Evolutionary conservation across 495 filamentous ascomycete genomes (phyloP), one percentile per base, ranked within the genome.

Genomic region (Paragyromitra xinjiangensis): DNA sequence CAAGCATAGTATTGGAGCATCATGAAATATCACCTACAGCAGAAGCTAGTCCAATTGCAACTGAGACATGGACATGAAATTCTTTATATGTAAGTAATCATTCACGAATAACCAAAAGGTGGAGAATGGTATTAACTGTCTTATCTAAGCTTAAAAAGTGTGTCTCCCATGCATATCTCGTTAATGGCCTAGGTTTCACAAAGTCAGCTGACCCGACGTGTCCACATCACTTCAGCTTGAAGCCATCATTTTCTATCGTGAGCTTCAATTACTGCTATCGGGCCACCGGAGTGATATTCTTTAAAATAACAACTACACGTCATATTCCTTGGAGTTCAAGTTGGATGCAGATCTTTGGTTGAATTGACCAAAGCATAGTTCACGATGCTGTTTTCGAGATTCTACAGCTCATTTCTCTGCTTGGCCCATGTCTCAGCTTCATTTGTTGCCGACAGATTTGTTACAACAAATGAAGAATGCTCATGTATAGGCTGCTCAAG

Each of bases 191-290:
- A 59, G 56, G 66, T 69, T 69, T 22, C 66, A 58, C 51, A 58
- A 58, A 39, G 66, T 69, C 66, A 58, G 66, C 50, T 69, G 66
- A 69, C n/a, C 19, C 9, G 51, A 69, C 37, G 50, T 56, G 51
- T 65, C 34, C 42, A 34, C 24, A 14, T 48, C 63, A 4, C 63
- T 45, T n/a, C 42, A 50, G 62, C 40, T 14, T 8, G 24, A 9
- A 62, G 14, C 12, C 19, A 0, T 37, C 63, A 26, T 12, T 56
- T 37, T 26, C 59, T 24, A 61, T 56, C 12, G 24, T 14, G 7
- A 61, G 56, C 56, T 37, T 61, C 56, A 29, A 56, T n/a, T 51
- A 14, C n/a, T 16, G 7, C 53, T 1, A 14, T 39, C 26, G 39
- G n/a, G 14, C 29, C 16, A 19, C 29, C 9, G 29, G 16, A 59